Conservation (phyloP, 441 rosid species). For the Biscutella auriculata region DNA sequence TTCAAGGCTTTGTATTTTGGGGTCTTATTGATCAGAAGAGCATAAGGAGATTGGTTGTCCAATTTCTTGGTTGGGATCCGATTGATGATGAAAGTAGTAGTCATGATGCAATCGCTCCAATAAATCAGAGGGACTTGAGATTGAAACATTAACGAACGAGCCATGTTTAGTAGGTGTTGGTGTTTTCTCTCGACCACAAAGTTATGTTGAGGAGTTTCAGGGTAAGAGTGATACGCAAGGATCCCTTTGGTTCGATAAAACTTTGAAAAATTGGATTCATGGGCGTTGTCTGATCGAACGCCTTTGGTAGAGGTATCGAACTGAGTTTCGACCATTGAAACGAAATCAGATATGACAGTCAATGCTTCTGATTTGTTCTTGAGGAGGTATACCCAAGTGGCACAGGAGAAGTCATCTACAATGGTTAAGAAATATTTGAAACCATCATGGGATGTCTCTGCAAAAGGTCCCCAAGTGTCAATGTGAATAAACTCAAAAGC, state of each 20-base stretch:
- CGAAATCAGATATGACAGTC: accelerated
- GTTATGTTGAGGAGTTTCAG: neutral
- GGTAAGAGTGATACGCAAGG: neutral
- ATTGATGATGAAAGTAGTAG: neutral
- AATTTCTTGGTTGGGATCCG: neutral
- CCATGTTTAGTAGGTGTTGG: neutral
- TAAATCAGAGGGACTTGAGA: neutral
- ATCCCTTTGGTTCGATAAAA: neutral
- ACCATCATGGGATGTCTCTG: neutral
- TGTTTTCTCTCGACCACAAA: neutral
- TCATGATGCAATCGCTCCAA: neutral
- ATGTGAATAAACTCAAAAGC: neutral
- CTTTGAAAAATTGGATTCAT: neutral
- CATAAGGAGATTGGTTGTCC: neutral
- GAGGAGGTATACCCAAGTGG: neutral
- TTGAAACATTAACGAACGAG: neutral
- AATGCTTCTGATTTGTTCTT: accelerated
- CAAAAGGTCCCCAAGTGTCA: neutral
- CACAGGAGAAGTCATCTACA: neutral
- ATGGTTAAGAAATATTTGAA: neutral
- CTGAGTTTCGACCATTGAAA: neutral
- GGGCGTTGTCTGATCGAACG: neutral
- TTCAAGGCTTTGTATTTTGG: neutral
- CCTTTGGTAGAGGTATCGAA: neutral
- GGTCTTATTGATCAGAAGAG: neutral